Base-by-base conservation (phyloP, 2,329 filamentous ascomycete species). In the Penicillium sp. region DNA sequence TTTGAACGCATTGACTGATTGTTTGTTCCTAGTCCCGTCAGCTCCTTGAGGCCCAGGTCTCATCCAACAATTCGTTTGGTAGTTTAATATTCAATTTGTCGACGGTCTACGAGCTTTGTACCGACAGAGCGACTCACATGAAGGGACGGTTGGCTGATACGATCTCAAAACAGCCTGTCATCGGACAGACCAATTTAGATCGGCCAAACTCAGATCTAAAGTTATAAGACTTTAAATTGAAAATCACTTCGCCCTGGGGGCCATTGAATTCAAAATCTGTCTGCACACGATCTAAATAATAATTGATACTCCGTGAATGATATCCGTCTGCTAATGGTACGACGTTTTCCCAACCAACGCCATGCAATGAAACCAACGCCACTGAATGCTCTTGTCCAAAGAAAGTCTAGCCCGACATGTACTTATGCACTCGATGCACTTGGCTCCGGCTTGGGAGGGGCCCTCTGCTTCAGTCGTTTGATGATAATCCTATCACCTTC, bases 91-190 rank as follows among this genome's bases (percentile, higher is more conserved):
- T 97, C 76, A 97, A 97, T 71, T 75, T 99, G 13, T 86, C 87
- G 11, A 97, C 93, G 0, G 85, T 96, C 66, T 97, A 96, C 71
- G 94, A 97, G 75, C 81, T 97, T 8, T 94, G 90, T 70, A 92
- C 90, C 0, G 92, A 97, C 66, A 83, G 84, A 60, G 84, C 90
- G 41, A 80, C 84, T 48, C 82, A 82, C 13, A 75, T 89, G 65
- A 97, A 97, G 79, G 74, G 84, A 31, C 79, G 78, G 27, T 78
- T 97, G 19, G 87, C 89, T 2, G 88, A 91, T 66, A 83, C 81
- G 50, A 81, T 94, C 19, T 87, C 90, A 1, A 77, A 73, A 1
- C 79, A 84, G 65, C 81, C 82, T 41, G 79, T 83, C 16, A 81
- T 79, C 13, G 70, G 75, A 1, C 72, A 81, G 1, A 76, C 78